Evolutionary conservation across 306 rosid species (phyloP), one percentile per base, ranked within the genome.

Genomic region (Aeschynomene evenia): DNA sequence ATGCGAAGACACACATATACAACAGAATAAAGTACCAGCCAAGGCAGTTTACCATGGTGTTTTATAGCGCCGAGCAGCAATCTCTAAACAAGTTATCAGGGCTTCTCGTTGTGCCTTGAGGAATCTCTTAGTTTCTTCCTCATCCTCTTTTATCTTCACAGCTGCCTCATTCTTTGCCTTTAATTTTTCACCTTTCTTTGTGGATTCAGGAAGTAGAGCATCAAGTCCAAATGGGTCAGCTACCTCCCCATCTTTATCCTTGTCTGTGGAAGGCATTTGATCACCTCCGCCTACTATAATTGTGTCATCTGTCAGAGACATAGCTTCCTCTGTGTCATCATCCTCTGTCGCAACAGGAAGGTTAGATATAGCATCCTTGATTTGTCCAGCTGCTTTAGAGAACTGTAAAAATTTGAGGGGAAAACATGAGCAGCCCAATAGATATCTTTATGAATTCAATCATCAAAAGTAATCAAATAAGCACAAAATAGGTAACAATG

Each of bases 201-300:
- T 52, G 18, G 92, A 70, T 62, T 74, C 84, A 29, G 89, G 86
- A 75, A 91, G 61, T 54, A 94, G 73, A 61, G 92, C 89, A 68
- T 94, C 95, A 36, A 94, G 96, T 76, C 99, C 99, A 75, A 94
- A 94, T 0, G 96, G 99, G 60, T 94, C 99, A 20, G 83, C 82
- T 69, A 81, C 89, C 77, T 78, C 73, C 54, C 40, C 54, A 9
- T 63, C 81, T 13, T 54, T 74, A 51, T 77, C 83, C 31, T 85
- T 75, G 20, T 70, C 78, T 0, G 79, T 75, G 18, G 69, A 59
- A 73, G 28, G 74, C 3, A 67, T 68, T 76, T 67, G 68, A 65
- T 71, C 66, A 71, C 66, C 74, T 76, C 73, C 85, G 53, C 84
- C 79, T 53, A 48, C 68, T 36, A 13, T 28, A 40, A 52, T 73